Base-by-base conservation (phyloP, 1,139 yeast species). In the Suhomyces maxii region DNA sequence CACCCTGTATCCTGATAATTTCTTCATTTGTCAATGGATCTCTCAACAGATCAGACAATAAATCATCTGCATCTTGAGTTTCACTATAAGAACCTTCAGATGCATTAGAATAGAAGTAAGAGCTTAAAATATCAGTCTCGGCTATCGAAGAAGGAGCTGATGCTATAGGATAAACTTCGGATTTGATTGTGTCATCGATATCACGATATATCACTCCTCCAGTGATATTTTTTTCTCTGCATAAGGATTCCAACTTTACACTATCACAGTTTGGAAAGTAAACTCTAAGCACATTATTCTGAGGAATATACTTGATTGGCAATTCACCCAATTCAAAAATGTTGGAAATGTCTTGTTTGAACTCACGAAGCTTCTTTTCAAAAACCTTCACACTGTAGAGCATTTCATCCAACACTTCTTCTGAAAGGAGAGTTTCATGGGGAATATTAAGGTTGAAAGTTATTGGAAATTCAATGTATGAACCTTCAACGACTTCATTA, bases 181-280 rank as follows among this genome's bases (percentile, higher is more conserved):
- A 11, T 26, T 34, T 13, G 34, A 26, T 18, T 13, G 26, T 9
- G 12, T 36, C 35, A 8, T 39, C 35, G 14, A 34, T 12, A 34
- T 47, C 73, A 47, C 69, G 70, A 50, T 67, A 64, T 10, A 80
- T 77, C 28, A 73, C 63, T 0, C 86, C 87, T 28, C 76, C 74
- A 7, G 70, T 58, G 10, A 83, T 73, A 35, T 75, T 77, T 48
- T 76, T 67, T 37, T 82, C 87, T 41, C 69, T 57, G 50, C 83
- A 64, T 44, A 82, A 63, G 14, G 51, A 51, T 57, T 81, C 84
- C 59, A 82, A 69, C 56, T 77, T 81, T 13, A 56, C 61, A 12
- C 68, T 64, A 50, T 82, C 84, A 53, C 82, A 74, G 58, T 82
- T 82, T 26, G 86, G 83, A 58, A 82, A 82, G 57, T 77, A 80